Percentiles rank a stretch among this genome's conserved stretches.
phyloP scores from a whole-genome alignment of 352 stramenopile genomes.

The Pythium coloratum region DNA sequence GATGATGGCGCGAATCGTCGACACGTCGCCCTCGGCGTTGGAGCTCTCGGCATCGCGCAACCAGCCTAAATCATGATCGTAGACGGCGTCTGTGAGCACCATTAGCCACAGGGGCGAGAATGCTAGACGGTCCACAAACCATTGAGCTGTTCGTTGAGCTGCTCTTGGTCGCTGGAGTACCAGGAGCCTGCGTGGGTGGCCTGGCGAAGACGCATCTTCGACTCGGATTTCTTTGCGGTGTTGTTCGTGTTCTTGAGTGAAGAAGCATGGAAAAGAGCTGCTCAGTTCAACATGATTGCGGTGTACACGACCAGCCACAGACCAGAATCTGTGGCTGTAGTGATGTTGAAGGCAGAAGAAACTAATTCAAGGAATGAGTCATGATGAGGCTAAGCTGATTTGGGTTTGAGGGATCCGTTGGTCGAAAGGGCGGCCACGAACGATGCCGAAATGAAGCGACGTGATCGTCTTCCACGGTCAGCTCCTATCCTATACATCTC shows the following conservation, averaged over 20 bases:
- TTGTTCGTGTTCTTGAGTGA: not conserved
- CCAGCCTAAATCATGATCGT: slow-evolving; percentile 39
- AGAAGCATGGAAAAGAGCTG: slow-evolving; percentile 8
- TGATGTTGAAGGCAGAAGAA: not conserved
- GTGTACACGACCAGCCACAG: not conserved
- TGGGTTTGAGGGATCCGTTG: not conserved
- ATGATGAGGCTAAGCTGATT: not conserved
- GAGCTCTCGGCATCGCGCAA: slow-evolving; percentile 40
- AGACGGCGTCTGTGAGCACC: not conserved
- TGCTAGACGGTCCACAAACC: slow-evolving; percentile 29
- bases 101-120: not conserved
- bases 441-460: not conserved
- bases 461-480: not conserved
- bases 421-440: not conserved
- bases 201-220: slow-evolving; percentile 46
- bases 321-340: not conserved
- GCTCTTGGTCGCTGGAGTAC: slow-evolving; percentile 70
- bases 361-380: not conserved
- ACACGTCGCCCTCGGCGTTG: slow-evolving; percentile 37
- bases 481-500: not conserved
- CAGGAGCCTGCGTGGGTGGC: slow-evolving; percentile 81
- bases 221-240: not conserved
- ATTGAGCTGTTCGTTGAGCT: slow-evolving; percentile 61
- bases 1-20: slow-evolving; percentile 76
- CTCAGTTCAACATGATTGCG: slow-evolving; percentile 3